These are phyloP conservation scores for Cryptosporidium sp. DNA, from an alignment of 169 alveolate species.

Conservation along the genomic window DNA sequence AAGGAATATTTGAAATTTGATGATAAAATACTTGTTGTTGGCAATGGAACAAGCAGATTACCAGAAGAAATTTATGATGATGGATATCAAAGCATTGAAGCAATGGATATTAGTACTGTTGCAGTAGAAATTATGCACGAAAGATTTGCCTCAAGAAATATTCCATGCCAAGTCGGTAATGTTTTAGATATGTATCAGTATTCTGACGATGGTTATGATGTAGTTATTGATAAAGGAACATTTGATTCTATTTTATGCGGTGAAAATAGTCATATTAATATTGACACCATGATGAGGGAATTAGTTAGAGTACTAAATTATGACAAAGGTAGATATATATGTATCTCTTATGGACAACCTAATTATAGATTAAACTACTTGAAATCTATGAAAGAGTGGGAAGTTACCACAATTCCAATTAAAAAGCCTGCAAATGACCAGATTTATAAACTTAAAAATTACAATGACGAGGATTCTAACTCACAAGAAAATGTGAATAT, in stretches of 20 bases:
- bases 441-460: constrained; percentile 45
- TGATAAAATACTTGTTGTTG: constrained; percentile 86
- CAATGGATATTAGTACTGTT: constrained; percentile 84
- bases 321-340: constrained; percentile 88
- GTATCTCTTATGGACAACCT: constrained; percentile 92
- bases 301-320: constrained; percentile 76
- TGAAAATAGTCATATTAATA: constrained; percentile 89
- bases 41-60: constrained; percentile 92
- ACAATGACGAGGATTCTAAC: constrained; percentile 14
- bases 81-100: constrained; percentile 87
- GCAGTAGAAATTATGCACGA: constrained; percentile 72
- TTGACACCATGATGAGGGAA: constrained; percentile 88
- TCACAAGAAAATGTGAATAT: constrained; percentile 6
- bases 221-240: constrained; percentile 91
- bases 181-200: constrained; percentile 86
- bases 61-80: constrained; percentile 92
- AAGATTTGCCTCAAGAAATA: constrained; percentile 62
- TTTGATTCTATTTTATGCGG: constrained; percentile 92
- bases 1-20: constrained; percentile 84
- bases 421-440: constrained; percentile 60
- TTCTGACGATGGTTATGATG: constrained; percentile 86
- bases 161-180: constrained; percentile 83
- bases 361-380: constrained; percentile 87
- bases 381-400: constrained; percentile 65
- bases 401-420: constrained; percentile 36